Percentiles rank a stretch among this genome's conserved stretches.
phyloP scores from a whole-genome alignment of 164 flowering plant genomes.

The Buxus sempervirens region DNA sequence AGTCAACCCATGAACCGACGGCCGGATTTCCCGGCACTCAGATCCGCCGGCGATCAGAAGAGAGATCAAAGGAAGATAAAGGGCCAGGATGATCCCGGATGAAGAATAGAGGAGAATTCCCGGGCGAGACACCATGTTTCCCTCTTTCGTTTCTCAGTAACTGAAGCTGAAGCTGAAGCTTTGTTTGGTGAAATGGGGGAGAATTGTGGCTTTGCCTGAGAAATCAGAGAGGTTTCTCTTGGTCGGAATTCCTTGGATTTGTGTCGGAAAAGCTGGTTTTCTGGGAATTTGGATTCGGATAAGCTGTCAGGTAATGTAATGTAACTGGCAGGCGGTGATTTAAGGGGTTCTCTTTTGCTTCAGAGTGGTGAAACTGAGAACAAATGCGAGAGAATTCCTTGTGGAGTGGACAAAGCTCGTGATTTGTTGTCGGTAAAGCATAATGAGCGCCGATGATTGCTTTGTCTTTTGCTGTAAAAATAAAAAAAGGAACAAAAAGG shows the following conservation, averaged over 20 bases:
- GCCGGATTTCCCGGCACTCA: slow-evolving; percentile 33
- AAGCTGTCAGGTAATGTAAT: not conserved
- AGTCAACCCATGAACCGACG: slow-evolving; percentile 46
- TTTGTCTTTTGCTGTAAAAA: not conserved
- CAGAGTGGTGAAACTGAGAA: not conserved
- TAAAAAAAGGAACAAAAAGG: not conserved
- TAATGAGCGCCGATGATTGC: not conserved
- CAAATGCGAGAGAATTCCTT: not conserved
- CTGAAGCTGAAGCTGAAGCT: not conserved
- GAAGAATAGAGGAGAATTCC: not conserved
- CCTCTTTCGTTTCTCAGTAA: not conserved
- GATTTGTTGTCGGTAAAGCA: not conserved
- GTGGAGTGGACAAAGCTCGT: not conserved
- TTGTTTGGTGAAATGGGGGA: too few species aligned
- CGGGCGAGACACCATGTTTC: not conserved
- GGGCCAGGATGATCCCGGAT: not conserved
- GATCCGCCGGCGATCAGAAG: not conserved
- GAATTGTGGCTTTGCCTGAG: too few species aligned
- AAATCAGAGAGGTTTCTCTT: not conserved
- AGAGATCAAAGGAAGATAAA: not conserved
- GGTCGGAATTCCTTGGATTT: not conserved
- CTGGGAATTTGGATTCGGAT: not conserved
- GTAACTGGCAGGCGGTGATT: too few species aligned
- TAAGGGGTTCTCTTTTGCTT: too few species aligned
- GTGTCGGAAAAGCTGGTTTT: not conserved